Percentiles rank a stretch among this genome's conserved stretches.
Conservation (phyloP, 768 basidiomycete genomes). For the Gymnopilus junonius region DNA sequence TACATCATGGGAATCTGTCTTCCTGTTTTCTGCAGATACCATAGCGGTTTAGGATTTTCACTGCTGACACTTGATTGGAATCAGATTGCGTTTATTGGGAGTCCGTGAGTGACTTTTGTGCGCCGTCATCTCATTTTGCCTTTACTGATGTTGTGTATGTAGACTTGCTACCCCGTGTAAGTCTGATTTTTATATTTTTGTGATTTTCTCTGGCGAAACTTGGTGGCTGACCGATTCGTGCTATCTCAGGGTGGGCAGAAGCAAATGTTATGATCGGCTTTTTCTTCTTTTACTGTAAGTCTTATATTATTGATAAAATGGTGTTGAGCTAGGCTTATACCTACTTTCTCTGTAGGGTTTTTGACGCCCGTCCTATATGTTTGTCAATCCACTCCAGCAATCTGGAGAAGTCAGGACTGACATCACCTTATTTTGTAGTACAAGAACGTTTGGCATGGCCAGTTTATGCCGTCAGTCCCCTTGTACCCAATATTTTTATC, state of each 20-base stretch:
- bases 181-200: constrained; percentile 10
- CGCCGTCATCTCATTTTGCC: not conserved
- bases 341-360: constrained; percentile 40
- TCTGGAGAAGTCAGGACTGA: not conserved
- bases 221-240: not conserved
- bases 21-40: constrained; percentile 41
- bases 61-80: constrained; percentile 63
- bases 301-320: too few relatives aligned
- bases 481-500: not conserved
- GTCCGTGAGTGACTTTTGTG: constrained; percentile 47
- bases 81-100: constrained; percentile 72
- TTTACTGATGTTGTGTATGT: constrained; percentile 6
- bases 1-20: not conserved
- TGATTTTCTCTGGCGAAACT: not conserved
- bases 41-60: constrained; percentile 56
- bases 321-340: not conserved
- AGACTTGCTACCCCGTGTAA: constrained; percentile 55
- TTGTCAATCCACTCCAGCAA: constrained; percentile 18
- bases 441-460: constrained; percentile 58
- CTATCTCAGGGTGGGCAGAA: constrained; percentile 68
- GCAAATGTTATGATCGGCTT: constrained; percentile 70
- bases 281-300: constrained; percentile 65
- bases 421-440: constrained; percentile 36
- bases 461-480: constrained; percentile 58
- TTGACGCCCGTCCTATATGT: constrained; percentile 54